These are phyloP conservation scores for Exutisphaerella laricina DNA, from an alignment of 2,329 filamentous ascomycete genomes.

Conservation along the genomic window DNA sequence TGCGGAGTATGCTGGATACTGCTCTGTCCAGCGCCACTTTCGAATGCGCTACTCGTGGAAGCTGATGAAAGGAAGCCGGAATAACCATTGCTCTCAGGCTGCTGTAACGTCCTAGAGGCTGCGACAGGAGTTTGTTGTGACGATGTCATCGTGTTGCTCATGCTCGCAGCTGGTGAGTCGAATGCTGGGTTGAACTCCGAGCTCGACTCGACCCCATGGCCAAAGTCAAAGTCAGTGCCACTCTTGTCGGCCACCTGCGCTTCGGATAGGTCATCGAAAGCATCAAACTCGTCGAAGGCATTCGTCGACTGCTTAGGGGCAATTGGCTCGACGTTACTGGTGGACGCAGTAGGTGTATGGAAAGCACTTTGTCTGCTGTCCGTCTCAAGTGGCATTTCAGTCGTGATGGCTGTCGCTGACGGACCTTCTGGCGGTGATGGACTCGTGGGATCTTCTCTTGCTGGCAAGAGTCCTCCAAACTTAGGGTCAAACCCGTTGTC, in stretches of 20 bases:
- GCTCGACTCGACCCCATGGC: slow-evolving; percentile 43
- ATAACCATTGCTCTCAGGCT: slow-evolving; percentile 24
- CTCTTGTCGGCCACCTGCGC: slow-evolving; percentile 68
- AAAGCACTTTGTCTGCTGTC: slow-evolving; percentile 7
- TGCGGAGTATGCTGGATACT: slow-evolving; percentile 35
- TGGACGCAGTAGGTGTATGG: slow-evolving; percentile 12
- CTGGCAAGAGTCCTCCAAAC: slow-evolving; percentile 52
- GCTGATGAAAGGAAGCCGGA: slow-evolving; percentile 22
- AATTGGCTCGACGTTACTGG: slow-evolving; percentile 7
- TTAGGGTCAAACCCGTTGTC: slow-evolving; percentile 46
- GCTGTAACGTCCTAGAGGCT: slow-evolving; percentile 21
- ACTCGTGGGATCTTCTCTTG: slow-evolving; percentile 48
- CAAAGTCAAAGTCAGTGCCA: slow-evolving; percentile 77
- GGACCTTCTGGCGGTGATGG: slow-evolving; percentile 9
- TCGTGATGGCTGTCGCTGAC: slow-evolving; percentile 10
- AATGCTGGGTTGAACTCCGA: slow-evolving; percentile 78
- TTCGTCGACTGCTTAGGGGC: slow-evolving; percentile 37
- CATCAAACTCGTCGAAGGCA: slow-evolving; percentile 68
- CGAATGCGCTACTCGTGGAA: slow-evolving; percentile 14
- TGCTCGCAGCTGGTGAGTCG: slow-evolving; percentile 56
- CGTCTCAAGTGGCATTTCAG: slow-evolving; percentile 11
- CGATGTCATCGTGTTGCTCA: slow-evolving; percentile 43
- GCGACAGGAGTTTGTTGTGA: slow-evolving; percentile 35
- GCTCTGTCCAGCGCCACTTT: slow-evolving; percentile 8
- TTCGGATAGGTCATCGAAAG: slow-evolving; percentile 77